Conservation (phyloP, 805 yeast species). For the Wickerhamomyces sydowiorum region DNA sequence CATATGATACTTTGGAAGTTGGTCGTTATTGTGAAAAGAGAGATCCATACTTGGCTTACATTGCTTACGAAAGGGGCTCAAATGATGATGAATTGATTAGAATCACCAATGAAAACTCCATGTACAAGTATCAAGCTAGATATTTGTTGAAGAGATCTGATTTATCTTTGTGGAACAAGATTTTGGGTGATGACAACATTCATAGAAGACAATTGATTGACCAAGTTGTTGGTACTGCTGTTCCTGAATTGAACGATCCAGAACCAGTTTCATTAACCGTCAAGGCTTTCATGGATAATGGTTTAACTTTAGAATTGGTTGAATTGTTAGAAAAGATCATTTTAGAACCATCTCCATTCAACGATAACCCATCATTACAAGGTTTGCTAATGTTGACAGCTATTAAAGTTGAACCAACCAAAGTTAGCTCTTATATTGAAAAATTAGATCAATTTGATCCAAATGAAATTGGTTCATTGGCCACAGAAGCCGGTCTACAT, state of each 20-base stretch:
- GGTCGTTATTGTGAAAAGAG: slow-evolving; percentile 99
- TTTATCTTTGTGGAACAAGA: slow-evolving; percentile 72
- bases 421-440: slow-evolving; percentile 79
- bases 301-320: slow-evolving; percentile 86
- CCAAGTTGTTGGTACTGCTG: slow-evolving; percentile 92
- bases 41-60: slow-evolving; percentile 96
- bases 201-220: slow-evolving; percentile 91
- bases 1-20: slow-evolving; percentile 88
- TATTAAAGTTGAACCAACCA: slow-evolving; percentile 86
- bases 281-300: slow-evolving; percentile 93
- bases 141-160: slow-evolving; percentile 89
- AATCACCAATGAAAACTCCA: slow-evolving; percentile 93
- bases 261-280: slow-evolving; percentile 92
- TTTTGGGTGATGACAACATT: slow-evolving; percentile 65
- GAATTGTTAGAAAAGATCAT: slow-evolving; percentile 94
- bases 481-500: slow-evolving; percentile 79
- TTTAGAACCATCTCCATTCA: slow-evolving; percentile 95
- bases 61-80: slow-evolving; percentile 93
- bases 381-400: slow-evolving; percentile 92
- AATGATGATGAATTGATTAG: slow-evolving; percentile 85
- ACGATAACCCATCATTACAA: slow-evolving; percentile 91
- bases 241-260: slow-evolving; percentile 89
- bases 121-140: slow-evolving; percentile 99
- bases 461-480: slow-evolving; percentile 86
- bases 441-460: slow-evolving; percentile 89